phyloP scores from a whole-genome alignment of 805 yeast genomes.

The Yamadazyma philogaea region DNA sequence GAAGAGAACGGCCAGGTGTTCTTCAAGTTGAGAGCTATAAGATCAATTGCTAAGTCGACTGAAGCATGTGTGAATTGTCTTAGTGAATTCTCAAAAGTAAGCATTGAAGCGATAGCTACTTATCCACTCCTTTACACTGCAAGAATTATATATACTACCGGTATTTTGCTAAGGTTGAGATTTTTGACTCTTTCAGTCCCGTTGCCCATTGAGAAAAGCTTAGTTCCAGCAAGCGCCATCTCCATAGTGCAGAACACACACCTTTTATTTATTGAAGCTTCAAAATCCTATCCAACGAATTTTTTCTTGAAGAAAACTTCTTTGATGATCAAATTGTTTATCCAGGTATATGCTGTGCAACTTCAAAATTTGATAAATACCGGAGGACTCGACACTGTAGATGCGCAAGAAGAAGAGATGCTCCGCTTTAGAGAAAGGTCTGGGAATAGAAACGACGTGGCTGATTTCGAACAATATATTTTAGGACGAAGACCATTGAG shows the following conservation, averaged over 20 bases:
- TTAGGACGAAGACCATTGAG: not conserved
- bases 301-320: slow-evolving; percentile 51
- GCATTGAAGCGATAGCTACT: slow-evolving; percentile 47
- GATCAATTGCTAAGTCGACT: slow-evolving; percentile 49
- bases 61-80: slow-evolving; percentile 51
- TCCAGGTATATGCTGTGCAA: slow-evolving; percentile 60
- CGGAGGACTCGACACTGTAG: slow-evolving; percentile 9
- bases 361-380: slow-evolving; percentile 33
- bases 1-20: slow-evolving; percentile 14
- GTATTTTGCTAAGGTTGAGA: slow-evolving; percentile 56
- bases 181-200: slow-evolving; percentile 56
- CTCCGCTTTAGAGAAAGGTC: not conserved
- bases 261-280: slow-evolving; percentile 27
- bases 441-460: slow-evolving; percentile 5
- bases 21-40: slow-evolving; percentile 29
- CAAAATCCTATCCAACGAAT: slow-evolving; percentile 34
- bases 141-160: slow-evolving; percentile 61
- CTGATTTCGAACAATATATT: slow-evolving; percentile 4
- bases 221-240: slow-evolving; percentile 47
- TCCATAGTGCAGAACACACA: slow-evolving; percentile 28
- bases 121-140: slow-evolving; percentile 58
- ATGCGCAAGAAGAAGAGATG: not conserved
- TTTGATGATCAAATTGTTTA: slow-evolving; percentile 54
- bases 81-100: slow-evolving; percentile 44
- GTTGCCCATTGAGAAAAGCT: slow-evolving; percentile 38